Evolutionary conservation across 164 flowering plant genomes (phyloP).

Genomic region (Macadamia tetraphylla): DNA sequence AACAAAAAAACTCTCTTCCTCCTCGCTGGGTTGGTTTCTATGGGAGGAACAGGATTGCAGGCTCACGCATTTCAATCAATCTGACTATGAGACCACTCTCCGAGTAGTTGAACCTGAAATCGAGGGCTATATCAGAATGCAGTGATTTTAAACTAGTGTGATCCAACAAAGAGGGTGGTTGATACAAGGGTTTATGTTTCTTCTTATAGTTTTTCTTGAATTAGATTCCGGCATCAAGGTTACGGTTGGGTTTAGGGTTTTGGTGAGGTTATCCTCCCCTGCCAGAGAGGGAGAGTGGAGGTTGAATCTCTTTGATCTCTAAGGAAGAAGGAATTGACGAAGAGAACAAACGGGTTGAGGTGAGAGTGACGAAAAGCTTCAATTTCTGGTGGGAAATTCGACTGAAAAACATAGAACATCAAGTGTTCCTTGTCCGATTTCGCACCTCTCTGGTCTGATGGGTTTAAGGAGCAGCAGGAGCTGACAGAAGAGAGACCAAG

Average conservation of each 20-base stretch:
- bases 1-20: no score
- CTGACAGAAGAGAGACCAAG: no score
- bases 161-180: conserved; percentile 83
- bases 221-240: conserved; percentile 6
- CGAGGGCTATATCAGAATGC: conserved; percentile 66
- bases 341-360: conserved; percentile 17
- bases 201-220: conserved; percentile 18
- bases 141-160: conserved; percentile 29
- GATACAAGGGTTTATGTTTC: conserved; percentile 46
- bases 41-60: conserved; percentile 8
- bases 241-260: conserved; percentile 21
- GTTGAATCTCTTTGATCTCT: conserved; percentile 36
- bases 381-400: conserved; percentile 40
- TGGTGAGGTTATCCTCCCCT: conserved; percentile 10
- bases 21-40: no score
- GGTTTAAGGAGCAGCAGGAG: no score
- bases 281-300: conserved; percentile 43
- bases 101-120: conserved; percentile 86
- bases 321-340: conserved; percentile 30
- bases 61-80: conserved; percentile 89
- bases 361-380: conserved; percentile 10
- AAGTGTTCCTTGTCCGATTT: neutral
- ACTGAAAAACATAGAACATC: conserved; percentile 18
- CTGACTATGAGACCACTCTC: conserved; percentile 50
- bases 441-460: neutral